phyloP scores from a whole-genome alignment of 208 protist genomes.

The Wallacemonas sp. region DNA sequence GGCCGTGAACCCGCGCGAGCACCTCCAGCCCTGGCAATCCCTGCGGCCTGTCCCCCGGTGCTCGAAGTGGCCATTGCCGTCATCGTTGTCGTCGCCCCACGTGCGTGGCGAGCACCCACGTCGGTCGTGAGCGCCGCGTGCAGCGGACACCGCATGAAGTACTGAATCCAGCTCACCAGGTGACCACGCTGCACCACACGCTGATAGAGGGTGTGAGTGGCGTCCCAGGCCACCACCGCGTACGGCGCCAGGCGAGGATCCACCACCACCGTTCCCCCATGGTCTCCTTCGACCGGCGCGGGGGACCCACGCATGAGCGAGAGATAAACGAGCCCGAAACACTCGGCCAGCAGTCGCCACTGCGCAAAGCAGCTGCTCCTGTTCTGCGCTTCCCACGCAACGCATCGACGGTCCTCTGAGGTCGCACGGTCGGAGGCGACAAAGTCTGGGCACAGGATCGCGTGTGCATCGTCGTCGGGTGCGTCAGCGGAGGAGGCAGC shows the following conservation, averaged over 20 bases:
- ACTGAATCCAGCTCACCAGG: slow-evolving; percentile 4
- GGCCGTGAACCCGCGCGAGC: background rate
- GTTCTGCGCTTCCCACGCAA: slow-evolving; percentile 7
- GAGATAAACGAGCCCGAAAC: slow-evolving; percentile 5
- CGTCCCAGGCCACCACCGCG: slow-evolving; percentile 7
- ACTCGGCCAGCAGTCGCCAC: slow-evolving; percentile 6
- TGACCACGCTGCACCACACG: slow-evolving; percentile 8
- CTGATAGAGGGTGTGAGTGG: slow-evolving; percentile 12
- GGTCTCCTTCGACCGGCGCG: background rate
- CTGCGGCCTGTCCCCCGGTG: background rate
- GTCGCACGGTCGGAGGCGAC: background rate
- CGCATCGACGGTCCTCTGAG: background rate
- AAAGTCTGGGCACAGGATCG: background rate
- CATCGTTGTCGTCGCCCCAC: background rate
- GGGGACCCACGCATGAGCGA: slow-evolving; percentile 18
- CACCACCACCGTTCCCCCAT: background rate
- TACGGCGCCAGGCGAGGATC: slow-evolving; percentile 9
- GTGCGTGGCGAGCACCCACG: background rate
- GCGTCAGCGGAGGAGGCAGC: slow-evolving; percentile 14
- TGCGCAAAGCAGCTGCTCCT: slow-evolving; percentile 8
- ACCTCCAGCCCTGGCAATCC: background rate
- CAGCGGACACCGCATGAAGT: slow-evolving; percentile 5
- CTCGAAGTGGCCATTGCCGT: background rate
- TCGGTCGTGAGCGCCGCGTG: background rate
- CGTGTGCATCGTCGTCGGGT: slow-evolving; percentile 8